Evolutionary conservation across 2,329 filamentous ascomycete genomes (phyloP), one percentile per base, ranked within the genome.

Genomic region (Fusarium graminum): DNA sequence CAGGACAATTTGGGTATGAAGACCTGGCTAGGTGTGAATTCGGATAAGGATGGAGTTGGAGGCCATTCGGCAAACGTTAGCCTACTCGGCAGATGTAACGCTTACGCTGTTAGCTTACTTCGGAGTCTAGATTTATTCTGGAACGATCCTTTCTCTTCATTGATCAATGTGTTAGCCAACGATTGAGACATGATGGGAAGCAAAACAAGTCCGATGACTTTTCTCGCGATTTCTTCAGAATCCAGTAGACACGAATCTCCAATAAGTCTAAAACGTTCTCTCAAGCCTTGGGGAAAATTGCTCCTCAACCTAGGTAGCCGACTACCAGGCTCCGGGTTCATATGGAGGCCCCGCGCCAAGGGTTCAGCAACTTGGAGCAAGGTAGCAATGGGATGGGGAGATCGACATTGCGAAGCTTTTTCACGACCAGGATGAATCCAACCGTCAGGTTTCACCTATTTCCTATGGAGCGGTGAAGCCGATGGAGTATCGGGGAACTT

Each of bases 21-120:
- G n/a, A 17, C 7, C 22, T 32, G 17, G 38, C 16, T 7, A 44
- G 36, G 11, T 39, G 19, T 14, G 36, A 29, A 16, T 28, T 28
- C 30, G 38, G 40, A 22, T 19, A 51, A 45, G 58, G 58, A 22
- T 44, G 19, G 26, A 41, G 25, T 39, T 19, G 43, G 55, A 26
- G 29, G 26, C 6, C 5, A n/a, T n/a, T n/a, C 26, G 19, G 40
- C n/a, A 45, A 34, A 49, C 17, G 30, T 29, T 49, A 38, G 7
- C 10, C 42, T 30, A 43, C 39, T 28, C 14, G 12, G 55, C 16
- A 28, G 32, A 58, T 63, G 58, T 40, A 58, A 63, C 59, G 17
- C 38, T 13, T 36, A 6, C 17, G 26, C 19, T 16, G 11, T 39
- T 32, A 26, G 43, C 13, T 38, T 16, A 10, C 22, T 14, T 32